A percentile compares a stretch with the other conserved stretches of the same genome.
phyloP scores from a whole-genome alignment of 257 asterid genomes.

The Nyctanthes arbortristis region DNA sequence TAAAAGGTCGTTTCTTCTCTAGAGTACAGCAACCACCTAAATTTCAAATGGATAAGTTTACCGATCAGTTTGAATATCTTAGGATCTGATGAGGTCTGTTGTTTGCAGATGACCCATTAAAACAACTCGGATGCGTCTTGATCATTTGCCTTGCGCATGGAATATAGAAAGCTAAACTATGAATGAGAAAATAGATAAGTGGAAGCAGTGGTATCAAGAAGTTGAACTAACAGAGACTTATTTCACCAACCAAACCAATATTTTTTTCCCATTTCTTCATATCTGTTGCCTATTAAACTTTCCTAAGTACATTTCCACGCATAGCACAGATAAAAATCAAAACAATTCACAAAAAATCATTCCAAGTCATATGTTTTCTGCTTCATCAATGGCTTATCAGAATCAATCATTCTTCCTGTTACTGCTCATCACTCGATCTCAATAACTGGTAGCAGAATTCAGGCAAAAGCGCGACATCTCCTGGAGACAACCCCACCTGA shows the following conservation, averaged over 20 bases:
- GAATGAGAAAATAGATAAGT: not conserved
- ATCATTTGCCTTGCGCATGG: not conserved
- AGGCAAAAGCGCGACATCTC: not conserved
- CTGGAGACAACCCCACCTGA: constrained; percentile 13
- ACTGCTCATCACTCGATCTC: no score
- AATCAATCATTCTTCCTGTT: not conserved
- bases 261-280: not conserved
- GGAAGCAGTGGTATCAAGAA: not conserved
- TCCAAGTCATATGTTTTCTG: not conserved
- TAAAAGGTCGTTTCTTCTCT: no score
- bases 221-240: not conserved
- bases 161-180: not conserved
- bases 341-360: not conserved
- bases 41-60: no score
- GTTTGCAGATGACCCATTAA: not conserved
- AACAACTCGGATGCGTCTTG: not conserved
- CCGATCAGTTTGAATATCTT: no score
- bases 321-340: not conserved
- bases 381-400: not conserved
- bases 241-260: not conserved
- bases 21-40: no score
- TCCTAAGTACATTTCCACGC: not conserved
- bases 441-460: not conserved
- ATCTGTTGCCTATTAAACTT: not conserved
- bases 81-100: not conserved